A percentile compares a stretch with the other conserved stretches of the same genome.
Conservation (phyloP, 345 rosid species). For the Capsella bursapastoris region DNA sequence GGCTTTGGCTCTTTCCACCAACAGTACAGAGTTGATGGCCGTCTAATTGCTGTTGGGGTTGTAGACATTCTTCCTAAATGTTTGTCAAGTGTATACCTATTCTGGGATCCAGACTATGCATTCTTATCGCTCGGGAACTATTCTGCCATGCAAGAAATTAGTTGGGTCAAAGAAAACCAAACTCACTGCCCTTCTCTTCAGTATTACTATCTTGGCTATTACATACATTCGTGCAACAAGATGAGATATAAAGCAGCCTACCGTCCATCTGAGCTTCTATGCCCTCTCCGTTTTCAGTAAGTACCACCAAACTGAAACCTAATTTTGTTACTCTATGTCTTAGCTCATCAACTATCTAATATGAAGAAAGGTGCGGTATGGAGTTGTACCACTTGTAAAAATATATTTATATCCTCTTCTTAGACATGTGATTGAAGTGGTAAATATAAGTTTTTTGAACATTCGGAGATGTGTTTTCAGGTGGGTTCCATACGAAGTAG, state of each 20-base stretch:
- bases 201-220: constrained; percentile 96
- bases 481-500: constrained; percentile 81
- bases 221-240: constrained; percentile 93
- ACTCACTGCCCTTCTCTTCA: constrained; percentile 70
- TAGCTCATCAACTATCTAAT: constrained; percentile 11
- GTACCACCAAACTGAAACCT: constrained; percentile 39
- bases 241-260: constrained; percentile 99
- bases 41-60: constrained; percentile 90
- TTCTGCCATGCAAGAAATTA: constrained; percentile 87
- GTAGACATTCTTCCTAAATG: constrained; percentile 92
- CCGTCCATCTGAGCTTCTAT: constrained; percentile 91
- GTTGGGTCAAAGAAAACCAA: constrained; percentile 78
- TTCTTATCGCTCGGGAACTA: constrained; percentile 86
- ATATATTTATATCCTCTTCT: not conserved
- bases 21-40: constrained; percentile 83
- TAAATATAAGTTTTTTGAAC: not conserved
- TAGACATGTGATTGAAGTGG: constrained; percentile 6
- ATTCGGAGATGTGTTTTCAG: constrained; percentile 50
- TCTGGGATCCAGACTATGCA: constrained; percentile 99
- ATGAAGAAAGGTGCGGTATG: constrained; percentile 3
- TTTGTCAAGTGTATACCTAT: constrained; percentile 89
- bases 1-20: constrained; percentile 99
- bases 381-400: not conserved
- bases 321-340: constrained; percentile 6
- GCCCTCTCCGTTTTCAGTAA: constrained; percentile 91